Conservation (phyloP, 305 asterid genomes). For the Rubia tinctorum region DNA sequence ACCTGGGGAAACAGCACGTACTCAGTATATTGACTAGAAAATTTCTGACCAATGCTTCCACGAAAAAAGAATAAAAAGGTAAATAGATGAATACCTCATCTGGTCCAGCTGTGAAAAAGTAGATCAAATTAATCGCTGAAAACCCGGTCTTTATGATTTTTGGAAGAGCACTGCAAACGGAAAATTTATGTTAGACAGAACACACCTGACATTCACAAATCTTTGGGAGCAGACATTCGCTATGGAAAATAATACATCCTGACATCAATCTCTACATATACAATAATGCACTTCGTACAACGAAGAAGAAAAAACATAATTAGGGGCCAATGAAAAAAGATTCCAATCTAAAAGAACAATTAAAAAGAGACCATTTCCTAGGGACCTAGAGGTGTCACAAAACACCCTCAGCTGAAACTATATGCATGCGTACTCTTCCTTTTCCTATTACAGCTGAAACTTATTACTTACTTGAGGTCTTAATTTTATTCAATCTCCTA, state of each 20-base stretch:
- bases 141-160: constrained; percentile 98
- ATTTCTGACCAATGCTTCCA: neutral
- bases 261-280: neutral
- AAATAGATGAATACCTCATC: constrained; percentile 77
- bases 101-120: constrained; percentile 99
- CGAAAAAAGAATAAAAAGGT: neutral
- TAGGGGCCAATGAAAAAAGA: neutral
- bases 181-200: neutral
- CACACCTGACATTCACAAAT: neutral
- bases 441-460: too few species aligned
- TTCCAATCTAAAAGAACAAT: neutral
- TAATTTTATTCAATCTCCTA: too few species aligned
- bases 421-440: too few species aligned
- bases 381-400: neutral
- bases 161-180: constrained; percentile 54
- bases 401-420: neutral
- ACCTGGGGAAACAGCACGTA: constrained; percentile 47
- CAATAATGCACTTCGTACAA: neutral
- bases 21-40: neutral
- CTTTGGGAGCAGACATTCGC: neutral
- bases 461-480: too few species aligned
- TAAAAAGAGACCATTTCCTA: neutral
- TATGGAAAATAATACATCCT: neutral
- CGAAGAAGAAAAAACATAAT: neutral
- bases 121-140: constrained; percentile 93